Evolutionary conservation across 2,329 filamentous ascomycete genomes (phyloP).

Genomic region (Lasiodiplodia sp.): DNA sequence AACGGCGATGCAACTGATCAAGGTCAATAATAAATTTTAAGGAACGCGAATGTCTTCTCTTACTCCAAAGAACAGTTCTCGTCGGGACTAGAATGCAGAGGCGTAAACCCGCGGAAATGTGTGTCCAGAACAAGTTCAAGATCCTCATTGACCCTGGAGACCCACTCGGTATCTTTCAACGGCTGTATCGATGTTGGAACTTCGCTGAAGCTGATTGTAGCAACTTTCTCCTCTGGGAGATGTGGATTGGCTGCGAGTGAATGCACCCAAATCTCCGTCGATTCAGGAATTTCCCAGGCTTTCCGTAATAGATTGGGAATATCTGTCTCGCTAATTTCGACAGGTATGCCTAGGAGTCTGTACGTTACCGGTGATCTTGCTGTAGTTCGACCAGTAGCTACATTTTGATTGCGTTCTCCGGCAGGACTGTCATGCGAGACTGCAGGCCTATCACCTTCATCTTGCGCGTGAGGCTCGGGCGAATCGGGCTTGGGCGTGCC

Average conservation of each 20-base stretch:
- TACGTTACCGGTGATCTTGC: too few relatives aligned
- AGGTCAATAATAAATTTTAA: fast-evolving
- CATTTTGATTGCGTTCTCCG: too few relatives aligned
- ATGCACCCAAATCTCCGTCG: background rate
- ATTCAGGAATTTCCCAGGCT: background rate
- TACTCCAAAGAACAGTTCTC: background rate
- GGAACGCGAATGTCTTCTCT: background rate
- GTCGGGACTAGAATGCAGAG: background rate
- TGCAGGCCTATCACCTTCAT: too few relatives aligned
- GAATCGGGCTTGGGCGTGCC: too few relatives aligned
- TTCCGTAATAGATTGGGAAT: too few relatives aligned
- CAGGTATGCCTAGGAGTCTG: too few relatives aligned
- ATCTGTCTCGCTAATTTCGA: too few relatives aligned
- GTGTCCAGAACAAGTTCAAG: background rate
- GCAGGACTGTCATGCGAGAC: too few relatives aligned
- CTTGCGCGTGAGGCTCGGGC: too few relatives aligned
- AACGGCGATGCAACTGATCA: background rate
- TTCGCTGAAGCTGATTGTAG: background rate
- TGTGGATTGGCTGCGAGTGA: background rate
- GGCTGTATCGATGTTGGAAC: too few relatives aligned
- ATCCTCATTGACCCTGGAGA: background rate
- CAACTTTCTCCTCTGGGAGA: background rate
- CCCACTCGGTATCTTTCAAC: background rate
- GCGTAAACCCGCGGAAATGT: background rate
- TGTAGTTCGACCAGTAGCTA: too few relatives aligned